Evolutionary conservation across 116 monocot genomes (phyloP), one percentile per base, ranked within the genome.

Genomic region (Iris pallida): DNA sequence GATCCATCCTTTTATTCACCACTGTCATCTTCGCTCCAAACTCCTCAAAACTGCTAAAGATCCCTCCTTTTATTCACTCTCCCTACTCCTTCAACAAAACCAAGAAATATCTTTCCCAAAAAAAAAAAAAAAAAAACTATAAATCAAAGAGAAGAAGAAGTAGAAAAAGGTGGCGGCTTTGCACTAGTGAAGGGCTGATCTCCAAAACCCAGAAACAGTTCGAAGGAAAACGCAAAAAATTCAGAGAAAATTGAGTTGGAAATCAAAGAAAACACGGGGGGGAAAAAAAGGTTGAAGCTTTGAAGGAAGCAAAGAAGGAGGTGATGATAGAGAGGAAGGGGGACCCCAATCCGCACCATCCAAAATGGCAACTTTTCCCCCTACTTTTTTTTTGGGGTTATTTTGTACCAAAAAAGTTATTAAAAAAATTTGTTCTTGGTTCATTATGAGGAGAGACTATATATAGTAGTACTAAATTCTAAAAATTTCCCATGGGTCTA

Each of bases 1-100:
- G 76, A 72, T 88, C 88, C 45, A 62, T 76, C 17, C 47, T 16
- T 47, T 63, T 73, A 42, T 76, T 91, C 4, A 78, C 83, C 18
- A 82, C 77, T 6, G 77, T 78, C 83, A 95, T 83, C 59, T 58
- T 61, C 19, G 0, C n/a, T 14, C 6, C 57, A 7, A 57, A 57
- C 7, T 18, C 16, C 57, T 60, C 16, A 30, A 30, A 30, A 30
- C 30, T 30, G 30, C 30, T 30, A 30, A 30, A 30, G 30, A 30
- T 30, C 30, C 30, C 30, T 30, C 30, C 30, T 30, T 30, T 30
- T 30, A 30, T 30, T 30, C 30, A 30, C 30, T 30, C 30, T 3
- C 30, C 30, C 30, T 30, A 30, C 30, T 30, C 30, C 30, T 30
- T 30, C 30, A 30, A 30, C 30, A 30, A 30, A 30, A 0, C 30